These are phyloP conservation scores for Dactylellina leptospora DNA, from an alignment of 2,329 filamentous ascomycete genomes.

Conservation along the genomic window DNA sequence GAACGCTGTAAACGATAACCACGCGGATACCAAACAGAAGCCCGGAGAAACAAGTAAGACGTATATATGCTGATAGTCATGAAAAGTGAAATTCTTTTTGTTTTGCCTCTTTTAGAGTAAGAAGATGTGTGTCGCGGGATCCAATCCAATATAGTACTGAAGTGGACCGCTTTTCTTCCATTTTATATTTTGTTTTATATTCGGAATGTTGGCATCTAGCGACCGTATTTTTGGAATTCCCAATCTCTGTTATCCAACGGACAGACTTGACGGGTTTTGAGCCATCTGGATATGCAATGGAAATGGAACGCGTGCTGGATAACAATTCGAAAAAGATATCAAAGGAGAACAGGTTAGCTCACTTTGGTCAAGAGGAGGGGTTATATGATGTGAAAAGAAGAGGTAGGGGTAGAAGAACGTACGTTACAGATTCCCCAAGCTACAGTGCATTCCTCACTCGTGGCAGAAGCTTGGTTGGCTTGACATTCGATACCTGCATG, in stretches of 20 bases:
- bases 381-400: constrained; percentile 11
- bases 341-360: constrained; percentile 59
- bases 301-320: constrained; percentile 99
- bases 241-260: constrained; percentile 97
- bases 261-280: constrained; percentile 98
- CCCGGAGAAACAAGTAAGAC: no score
- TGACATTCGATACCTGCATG: constrained; percentile 89
- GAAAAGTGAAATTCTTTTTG: no score
- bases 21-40: no score
- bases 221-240: constrained; percentile 99
- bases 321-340: neutral
- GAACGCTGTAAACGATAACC: no score
- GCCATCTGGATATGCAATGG: constrained; percentile 98
- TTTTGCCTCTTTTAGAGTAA: no score
- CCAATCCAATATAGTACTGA: no score
- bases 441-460: constrained; percentile 97
- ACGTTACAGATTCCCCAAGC: constrained; percentile 99
- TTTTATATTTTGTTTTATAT: constrained; percentile 1
- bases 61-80: no score
- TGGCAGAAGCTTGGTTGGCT: constrained; percentile 96
- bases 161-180: neutral
- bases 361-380: neutral
- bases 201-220: constrained; percentile 61
- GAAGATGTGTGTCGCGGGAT: no score
- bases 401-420: constrained; percentile 61